Conservation (phyloP, 2,329 filamentous ascomycete genomes). For the Fusarium phyllophilum region DNA sequence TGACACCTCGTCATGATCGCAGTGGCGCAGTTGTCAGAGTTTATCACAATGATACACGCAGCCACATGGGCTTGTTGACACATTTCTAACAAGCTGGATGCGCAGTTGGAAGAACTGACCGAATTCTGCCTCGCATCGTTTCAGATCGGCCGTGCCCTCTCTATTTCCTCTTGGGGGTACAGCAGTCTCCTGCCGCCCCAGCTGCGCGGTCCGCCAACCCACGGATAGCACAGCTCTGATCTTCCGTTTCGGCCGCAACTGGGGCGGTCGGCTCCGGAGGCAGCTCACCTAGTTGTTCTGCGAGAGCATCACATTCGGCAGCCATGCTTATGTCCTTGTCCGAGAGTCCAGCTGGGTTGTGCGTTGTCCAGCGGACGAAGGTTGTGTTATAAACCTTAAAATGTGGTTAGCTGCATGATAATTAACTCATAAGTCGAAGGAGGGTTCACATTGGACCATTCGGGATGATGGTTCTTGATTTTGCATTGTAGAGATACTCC, state of each 20-base stretch:
- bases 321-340: constrained; percentile 72
- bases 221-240: constrained; percentile 50
- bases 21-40: neutral
- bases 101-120: neutral
- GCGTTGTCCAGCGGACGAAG: constrained; percentile 79
- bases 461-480: constrained; percentile 75
- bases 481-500: constrained; percentile 74
- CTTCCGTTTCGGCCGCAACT: constrained; percentile 36
- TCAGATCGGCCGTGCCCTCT: neutral
- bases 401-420: neutral
- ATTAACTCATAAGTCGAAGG: neutral
- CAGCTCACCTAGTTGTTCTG: constrained; percentile 66
- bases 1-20: neutral
- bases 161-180: constrained; percentile 56
- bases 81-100: neutral
- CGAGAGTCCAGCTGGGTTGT: constrained; percentile 73
- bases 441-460: constrained; percentile 74
- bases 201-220: constrained; percentile 60
- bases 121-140: neutral
- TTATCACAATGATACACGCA: neutral
- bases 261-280: constrained; percentile 43
- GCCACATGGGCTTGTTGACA: neutral
- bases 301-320: constrained; percentile 68
- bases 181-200: constrained; percentile 63
- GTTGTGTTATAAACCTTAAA: constrained; percentile 74